Evolutionary conservation across 108 stramenopile species (phyloP), one percentile per base, ranked within the genome.

Genomic region (Seminavis robusta): DNA sequence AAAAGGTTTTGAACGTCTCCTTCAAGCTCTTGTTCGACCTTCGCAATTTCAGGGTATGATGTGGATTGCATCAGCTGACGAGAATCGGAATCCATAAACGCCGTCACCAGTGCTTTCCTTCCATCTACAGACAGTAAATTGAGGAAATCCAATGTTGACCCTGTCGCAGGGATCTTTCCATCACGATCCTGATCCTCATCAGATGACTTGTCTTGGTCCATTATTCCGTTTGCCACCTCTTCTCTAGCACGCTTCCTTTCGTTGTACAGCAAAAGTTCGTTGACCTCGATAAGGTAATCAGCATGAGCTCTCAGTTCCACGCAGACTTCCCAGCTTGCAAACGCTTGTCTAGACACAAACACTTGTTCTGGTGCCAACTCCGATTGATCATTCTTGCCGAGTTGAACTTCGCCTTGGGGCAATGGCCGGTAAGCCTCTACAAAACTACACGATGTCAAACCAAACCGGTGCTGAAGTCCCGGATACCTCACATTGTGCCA

Each of bases 401-500:
- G n/a, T n/a, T n/a, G n/a, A n/a, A 24, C 37, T 32, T 58, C 44
- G 15, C 56, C 33, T 15, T 60, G 15, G 3, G 47, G 10, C 10
- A 65, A 21, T 2, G 63, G 59, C 21, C 38, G 17, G 39, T 69
- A 67, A 7, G 73, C 55, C 17, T 50, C 15, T n/a, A 39, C 29
- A 65, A 76, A 77, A 16, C 53, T 42, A 42, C 49, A 85, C 9
- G 52, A 58, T 8, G 63, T 29, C 15, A 88, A 41, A 20, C 84
- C 83, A 38, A 92, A 61, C 16, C 90, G 79, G 57, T 58, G 61
- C 11, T 69, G 72, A 33, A 81, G 52, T 33, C 83, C 86, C 38
- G 86, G 90, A 58, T 81, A 88, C 1, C 37, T 40, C 0, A 80
- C 76, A 29, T 56, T 69, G 60, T 83, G 60, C 84, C 84, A 92